Evolutionary conservation across 2,329 filamentous ascomycete species (phyloP).

Genomic region (Colletotrichum somersetense): DNA sequence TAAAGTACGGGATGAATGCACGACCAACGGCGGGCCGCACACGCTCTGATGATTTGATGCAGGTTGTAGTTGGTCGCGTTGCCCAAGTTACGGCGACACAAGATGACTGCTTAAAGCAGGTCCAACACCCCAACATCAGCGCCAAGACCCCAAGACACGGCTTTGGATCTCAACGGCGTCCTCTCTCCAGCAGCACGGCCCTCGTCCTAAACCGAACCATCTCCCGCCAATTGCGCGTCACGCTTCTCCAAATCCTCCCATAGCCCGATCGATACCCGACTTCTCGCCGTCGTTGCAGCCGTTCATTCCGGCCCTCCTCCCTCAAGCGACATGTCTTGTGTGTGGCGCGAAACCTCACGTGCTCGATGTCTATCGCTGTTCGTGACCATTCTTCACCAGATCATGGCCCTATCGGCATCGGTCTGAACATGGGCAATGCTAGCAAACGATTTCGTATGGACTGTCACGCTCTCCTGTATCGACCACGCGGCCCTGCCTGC

Average conservation of each 20-base stretch:
- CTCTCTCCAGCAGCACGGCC: slow-evolving; percentile 34
- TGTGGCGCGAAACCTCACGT: slow-evolving; percentile 25
- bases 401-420: slow-evolving; percentile 12
- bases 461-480: slow-evolving; percentile 22
- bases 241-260: neutral
- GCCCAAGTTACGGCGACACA: slow-evolving; percentile 33
- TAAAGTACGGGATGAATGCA: neutral
- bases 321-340: slow-evolving; percentile 1
- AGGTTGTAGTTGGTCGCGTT: slow-evolving; percentile 17
- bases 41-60: slow-evolving; percentile 8
- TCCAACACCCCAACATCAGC: slow-evolving; percentile 24
- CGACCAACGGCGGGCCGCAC: slow-evolving; percentile 13
- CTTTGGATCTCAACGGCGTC: slow-evolving; percentile 39
- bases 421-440: slow-evolving; percentile 7
- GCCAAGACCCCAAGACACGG: slow-evolving; percentile 41
- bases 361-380: neutral
- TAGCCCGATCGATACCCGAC: slow-evolving; percentile 7
- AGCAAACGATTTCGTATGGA: neutral
- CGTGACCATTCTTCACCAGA: slow-evolving; percentile 7
- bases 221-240: slow-evolving; percentile 10
- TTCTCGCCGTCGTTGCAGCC: neutral
- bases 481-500: neutral
- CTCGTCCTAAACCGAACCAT: slow-evolving; percentile 19
- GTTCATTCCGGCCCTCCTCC: neutral
- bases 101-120: neutral